phyloP scores from a whole-genome alignment of 2,329 filamentous ascomycete species.

The Neonectria sp. region DNA sequence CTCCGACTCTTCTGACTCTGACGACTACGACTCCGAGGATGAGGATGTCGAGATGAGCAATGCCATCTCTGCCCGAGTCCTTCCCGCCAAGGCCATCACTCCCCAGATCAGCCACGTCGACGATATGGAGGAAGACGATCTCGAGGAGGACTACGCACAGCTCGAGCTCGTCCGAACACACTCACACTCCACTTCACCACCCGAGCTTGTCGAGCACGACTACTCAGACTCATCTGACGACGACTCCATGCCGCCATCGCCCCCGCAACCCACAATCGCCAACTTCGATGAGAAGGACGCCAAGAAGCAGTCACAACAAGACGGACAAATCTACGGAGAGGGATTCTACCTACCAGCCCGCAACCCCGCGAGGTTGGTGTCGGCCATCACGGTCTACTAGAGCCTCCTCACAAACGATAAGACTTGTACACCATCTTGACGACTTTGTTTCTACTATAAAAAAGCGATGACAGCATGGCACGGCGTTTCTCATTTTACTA shows the following conservation, averaged over 20 bases:
- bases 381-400: conserved; percentile 72
- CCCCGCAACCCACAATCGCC: conserved; percentile 69
- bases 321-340: conserved; percentile 65
- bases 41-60: conserved; percentile 72
- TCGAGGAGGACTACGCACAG: conserved; percentile 76
- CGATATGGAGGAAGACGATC: conserved; percentile 65
- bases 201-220: conserved; percentile 79
- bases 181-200: conserved; percentile 76
- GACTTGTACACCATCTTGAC: conserved; percentile 40
- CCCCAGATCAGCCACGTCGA: conserved; percentile 56
- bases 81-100: conserved; percentile 60
- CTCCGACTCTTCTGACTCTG: conserved; percentile 70
- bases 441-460: conserved; percentile 44
- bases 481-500: conserved; percentile 45
- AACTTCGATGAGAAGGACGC: conserved; percentile 73
- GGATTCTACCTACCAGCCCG: conserved; percentile 69
- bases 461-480: conserved; percentile 49
- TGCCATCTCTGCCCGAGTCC: conserved; percentile 49
- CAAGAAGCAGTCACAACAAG: conserved; percentile 58
- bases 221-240: conserved; percentile 80
- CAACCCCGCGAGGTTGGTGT: conserved; percentile 66
- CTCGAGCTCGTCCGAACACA: conserved; percentile 78
- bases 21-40: conserved; percentile 67
- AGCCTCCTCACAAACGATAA: conserved; percentile 18
- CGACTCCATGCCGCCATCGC: conserved; percentile 83